Evolutionary conservation across 2,329 filamentous ascomycete species (phyloP).

Genomic region (Talaromyces sp.): DNA sequence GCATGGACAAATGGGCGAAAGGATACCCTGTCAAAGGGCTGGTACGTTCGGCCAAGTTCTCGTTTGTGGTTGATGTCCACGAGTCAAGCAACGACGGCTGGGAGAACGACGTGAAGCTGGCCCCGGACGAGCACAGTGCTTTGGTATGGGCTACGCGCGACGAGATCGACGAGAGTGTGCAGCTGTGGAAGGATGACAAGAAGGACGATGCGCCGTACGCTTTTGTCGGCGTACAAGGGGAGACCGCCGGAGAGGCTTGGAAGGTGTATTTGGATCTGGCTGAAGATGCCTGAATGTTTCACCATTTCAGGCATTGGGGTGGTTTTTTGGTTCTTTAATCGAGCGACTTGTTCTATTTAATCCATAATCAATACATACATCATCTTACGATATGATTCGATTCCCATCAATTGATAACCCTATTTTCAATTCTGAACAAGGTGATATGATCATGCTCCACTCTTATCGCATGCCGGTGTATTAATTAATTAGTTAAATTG

Average conservation of each 20-base stretch:
- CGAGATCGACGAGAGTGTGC: slow-evolving; percentile 20
- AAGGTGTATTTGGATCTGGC: not conserved
- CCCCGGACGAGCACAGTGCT: slow-evolving; percentile 28
- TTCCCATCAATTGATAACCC: no score
- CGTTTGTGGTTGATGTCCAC: slow-evolving; percentile 33
- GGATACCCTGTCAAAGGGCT: not conserved
- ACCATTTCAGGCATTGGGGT: not conserved
- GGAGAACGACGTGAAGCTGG: slow-evolving; percentile 23
- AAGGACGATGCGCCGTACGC: slow-evolving; percentile 13
- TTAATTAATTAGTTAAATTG: no score
- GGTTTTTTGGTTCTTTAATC: not conserved
- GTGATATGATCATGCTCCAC: no score
- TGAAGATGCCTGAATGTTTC: not conserved
- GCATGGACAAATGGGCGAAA: slow-evolving; percentile 23
- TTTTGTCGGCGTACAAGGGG: slow-evolving; percentile 18
- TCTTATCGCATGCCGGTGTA: no score
- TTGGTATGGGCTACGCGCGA: slow-evolving; percentile 34
- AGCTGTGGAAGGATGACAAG: slow-evolving; percentile 3
- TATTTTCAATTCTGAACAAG: no score
- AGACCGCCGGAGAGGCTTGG: slow-evolving; percentile 13
- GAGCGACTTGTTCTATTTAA: no score
- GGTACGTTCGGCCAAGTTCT: slow-evolving; percentile 25
- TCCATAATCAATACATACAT: no score
- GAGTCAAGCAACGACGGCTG: slow-evolving; percentile 12
- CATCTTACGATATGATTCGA: no score